phyloP scores from a whole-genome alignment of 768 basidiomycete genomes.

The Mrakia frigida region DNA sequence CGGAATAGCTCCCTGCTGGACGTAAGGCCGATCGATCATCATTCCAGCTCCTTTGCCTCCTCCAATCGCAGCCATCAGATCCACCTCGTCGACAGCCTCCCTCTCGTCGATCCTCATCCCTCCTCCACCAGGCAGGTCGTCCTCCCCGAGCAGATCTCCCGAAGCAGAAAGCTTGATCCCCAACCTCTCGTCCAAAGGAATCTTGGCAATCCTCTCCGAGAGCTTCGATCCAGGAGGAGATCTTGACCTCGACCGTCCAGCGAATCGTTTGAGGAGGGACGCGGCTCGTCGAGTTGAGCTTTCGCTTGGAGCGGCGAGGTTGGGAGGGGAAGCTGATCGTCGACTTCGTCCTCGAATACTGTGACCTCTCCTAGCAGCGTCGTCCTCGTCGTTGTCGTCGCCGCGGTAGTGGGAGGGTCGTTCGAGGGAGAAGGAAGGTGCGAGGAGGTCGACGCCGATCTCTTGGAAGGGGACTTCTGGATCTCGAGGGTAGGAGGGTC shows the following conservation, averaged over 20 bases:
- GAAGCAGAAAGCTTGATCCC: not conserved
- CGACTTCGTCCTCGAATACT: too few relatives aligned
- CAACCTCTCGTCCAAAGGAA: not conserved
- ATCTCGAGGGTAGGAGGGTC: not conserved
- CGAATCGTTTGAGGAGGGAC: not conserved
- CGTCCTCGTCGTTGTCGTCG: too few relatives aligned
- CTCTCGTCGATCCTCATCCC: not conserved
- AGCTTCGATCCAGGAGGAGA: not conserved
- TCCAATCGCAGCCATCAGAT: not conserved
- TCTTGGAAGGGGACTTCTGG: not conserved
- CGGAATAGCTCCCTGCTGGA: not conserved
- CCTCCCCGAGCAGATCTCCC: not conserved
- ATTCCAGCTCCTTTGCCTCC: not conserved
- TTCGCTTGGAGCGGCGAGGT: not conserved
- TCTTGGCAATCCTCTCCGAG: not conserved
- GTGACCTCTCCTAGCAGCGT: too few relatives aligned
- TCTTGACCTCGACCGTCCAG: not conserved
- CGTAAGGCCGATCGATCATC: not conserved
- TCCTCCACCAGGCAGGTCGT: not conserved
- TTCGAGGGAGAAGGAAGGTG: slow-evolving; percentile 11
- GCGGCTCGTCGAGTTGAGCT: not conserved
- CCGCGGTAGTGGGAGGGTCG: not conserved
- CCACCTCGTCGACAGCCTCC: not conserved
- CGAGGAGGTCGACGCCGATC: slow-evolving; percentile 2
- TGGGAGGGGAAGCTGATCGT: not conserved